Base-by-base conservation (phyloP, 2,329 filamentous ascomycete species). In the Aschersonia sp. region DNA sequence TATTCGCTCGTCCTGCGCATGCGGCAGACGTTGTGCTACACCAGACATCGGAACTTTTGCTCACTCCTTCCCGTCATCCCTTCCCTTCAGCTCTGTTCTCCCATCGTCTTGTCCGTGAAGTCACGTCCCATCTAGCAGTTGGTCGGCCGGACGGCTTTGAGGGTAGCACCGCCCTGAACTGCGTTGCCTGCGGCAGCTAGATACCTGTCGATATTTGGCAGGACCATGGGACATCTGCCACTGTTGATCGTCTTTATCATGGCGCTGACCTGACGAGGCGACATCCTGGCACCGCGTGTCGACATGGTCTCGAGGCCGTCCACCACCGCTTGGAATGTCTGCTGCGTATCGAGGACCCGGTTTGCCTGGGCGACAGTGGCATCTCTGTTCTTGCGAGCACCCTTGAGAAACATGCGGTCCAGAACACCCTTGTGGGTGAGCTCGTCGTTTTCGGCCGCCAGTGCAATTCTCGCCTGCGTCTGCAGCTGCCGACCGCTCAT, bases 351-450 rank as follows among this genome's bases (percentile, higher is more conserved):
- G 29, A 54, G 47, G 28, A 48, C 45, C 9, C 47, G 30, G 46
- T 54, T 40, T 4, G 52, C 52, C 4, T 46, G 30, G 5, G 32
- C 43, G 30, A 54, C 48, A 7, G 29, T 9, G 12, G 43, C 31
- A 40, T 49, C 49, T 6, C 43, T 28, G 43, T 40, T 32, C 31
- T 40, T 9, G 9, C 12, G 30, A 9, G 31, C 12, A 12, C 44
- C 40, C 10, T 41, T 32, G 29, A 48, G 43, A 30, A 52, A 51
- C 29, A 46, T 20, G 9, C 40, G 35, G 12, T 54, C 52, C 7
- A 54, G 48, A 29, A 53, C 50, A 6, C 49, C 51, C 47, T 54
- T 54, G 12, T 54, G 51, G 5, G 7, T 45, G 9, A 53, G 48
- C 45, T 54, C 51, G 45, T 54, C 50, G 29, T 49, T 47, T 6